These are phyloP conservation scores for Paramecium tetraurelia DNA, from an alignment of 73 alveolate species.

Conservation along the genomic window DNA sequence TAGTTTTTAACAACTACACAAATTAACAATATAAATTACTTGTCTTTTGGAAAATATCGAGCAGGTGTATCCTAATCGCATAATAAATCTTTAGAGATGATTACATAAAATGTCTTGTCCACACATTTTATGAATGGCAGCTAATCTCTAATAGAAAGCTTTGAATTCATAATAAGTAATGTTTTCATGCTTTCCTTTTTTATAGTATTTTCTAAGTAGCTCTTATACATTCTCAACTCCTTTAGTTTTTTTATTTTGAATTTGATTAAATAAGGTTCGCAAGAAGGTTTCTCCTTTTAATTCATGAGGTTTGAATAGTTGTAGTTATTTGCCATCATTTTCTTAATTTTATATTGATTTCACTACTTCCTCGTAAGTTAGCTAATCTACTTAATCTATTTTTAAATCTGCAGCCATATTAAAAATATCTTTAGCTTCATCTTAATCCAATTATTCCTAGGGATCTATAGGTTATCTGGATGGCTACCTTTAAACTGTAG, in stretches of 20 bases:
- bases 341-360: not conserved
- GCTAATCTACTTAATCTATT: not conserved
- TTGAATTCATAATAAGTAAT: conserved; percentile 11
- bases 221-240: not conserved
- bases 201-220: not conserved
- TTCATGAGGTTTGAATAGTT: not conserved
- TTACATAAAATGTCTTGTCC: not conserved
- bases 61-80: conserved; percentile 35
- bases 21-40: not conserved
- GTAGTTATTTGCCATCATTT: not conserved
- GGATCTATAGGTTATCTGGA: not conserved
- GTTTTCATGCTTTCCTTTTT: conserved; percentile 20
- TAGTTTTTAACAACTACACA: not conserved
- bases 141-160: not conserved
- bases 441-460: not conserved
- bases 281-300: not conserved
- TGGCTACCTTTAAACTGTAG: not conserved
- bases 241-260: not conserved
- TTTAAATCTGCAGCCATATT: not conserved
- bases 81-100: conserved; percentile 9
- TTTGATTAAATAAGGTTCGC: not conserved
- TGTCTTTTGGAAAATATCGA: not conserved
- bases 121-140: not conserved
- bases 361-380: not conserved
- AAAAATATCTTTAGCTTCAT: not conserved